Evolutionary conservation across 805 yeast species (phyloP), one percentile per base, ranked within the genome.

Genomic region (Pichia insulana): DNA sequence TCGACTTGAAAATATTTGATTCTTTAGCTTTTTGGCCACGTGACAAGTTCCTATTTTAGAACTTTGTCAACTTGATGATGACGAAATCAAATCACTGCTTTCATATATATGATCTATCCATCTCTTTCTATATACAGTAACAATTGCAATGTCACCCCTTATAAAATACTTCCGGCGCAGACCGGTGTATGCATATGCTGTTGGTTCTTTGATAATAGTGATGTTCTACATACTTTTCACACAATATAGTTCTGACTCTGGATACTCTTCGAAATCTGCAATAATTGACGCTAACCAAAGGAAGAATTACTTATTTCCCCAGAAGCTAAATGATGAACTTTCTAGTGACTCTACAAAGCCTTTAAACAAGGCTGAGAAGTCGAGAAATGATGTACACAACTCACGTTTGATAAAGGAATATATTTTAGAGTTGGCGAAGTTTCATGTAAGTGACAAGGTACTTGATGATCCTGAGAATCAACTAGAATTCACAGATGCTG

Each of bases 401-500:
- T 26, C 40, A 3, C 26, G 37, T 2, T 19, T 41, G 26, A n/a
- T 41, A 16, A 41, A 41, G 32, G 5, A 18, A 7, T 32, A 30
- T 17, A 26, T 41, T n/a, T 4, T 3, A 7, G 37, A 41, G 17
- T 25, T 41, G 10, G 15, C 7, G 4, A 18, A 28, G 12, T 37
- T 36, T n/a, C 11, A 18, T 16, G 34, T 39, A 13, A 22, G 34
- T 16, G 22, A 33, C 6, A 22, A 37, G 12, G 34, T 44, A 30
- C 7, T 30, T 13, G 36, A 36, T 15, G 26, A 32, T 13, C 35
- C 27, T 15, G 37, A 35, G 6, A 35, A 39, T 33, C 42, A 39
- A 32, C 18, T 43, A 18, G 42, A 43, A 18, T 43, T 37, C 32
- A 17, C 39, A 3, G 30, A 30, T 20, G 12, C 32, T 11, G 41